These are phyloP conservation scores for Magnolia sinica DNA, from an alignment of 164 flowering plant genomes.

Conservation along the genomic window DNA sequence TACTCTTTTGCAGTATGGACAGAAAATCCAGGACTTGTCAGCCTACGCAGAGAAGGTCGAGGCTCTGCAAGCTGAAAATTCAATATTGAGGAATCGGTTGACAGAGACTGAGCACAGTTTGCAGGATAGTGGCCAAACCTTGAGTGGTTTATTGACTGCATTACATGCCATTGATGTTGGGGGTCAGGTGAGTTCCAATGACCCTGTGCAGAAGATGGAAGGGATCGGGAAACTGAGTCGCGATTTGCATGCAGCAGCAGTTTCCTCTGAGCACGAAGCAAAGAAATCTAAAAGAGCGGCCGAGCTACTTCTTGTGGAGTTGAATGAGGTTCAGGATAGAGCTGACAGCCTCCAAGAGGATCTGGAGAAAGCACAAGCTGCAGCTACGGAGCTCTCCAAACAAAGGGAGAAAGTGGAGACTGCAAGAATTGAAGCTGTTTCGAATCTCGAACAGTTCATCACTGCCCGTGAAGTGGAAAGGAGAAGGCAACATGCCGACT, in stretches of 20 bases:
- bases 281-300: slow-evolving; percentile 81
- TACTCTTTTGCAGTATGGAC: slow-evolving; percentile 47
- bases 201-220: slow-evolving; percentile 62
- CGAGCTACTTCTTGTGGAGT: slow-evolving; percentile 77
- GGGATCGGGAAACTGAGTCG: slow-evolving; percentile 35
- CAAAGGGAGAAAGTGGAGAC: slow-evolving; percentile 57
- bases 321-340: slow-evolving; percentile 96
- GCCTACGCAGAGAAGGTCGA: slow-evolving; percentile 39
- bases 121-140: slow-evolving; percentile 41
- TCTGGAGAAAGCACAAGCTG: slow-evolving; percentile 39
- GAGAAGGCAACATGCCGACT: slow-evolving; percentile 36
- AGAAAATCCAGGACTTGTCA: slow-evolving; percentile 47
- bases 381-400: slow-evolving; percentile 43
- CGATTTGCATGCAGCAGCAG: slow-evolving; percentile 45
- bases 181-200: slow-evolving; percentile 24
- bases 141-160: slow-evolving; percentile 42
- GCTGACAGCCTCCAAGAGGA: slow-evolving; percentile 86
- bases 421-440: slow-evolving; percentile 60
- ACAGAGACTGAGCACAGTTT: slow-evolving; percentile 48
- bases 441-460: slow-evolving; percentile 44
- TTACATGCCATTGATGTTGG: slow-evolving; percentile 48
- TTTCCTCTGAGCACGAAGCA: slow-evolving; percentile 62
- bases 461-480: slow-evolving; percentile 36
- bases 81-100: slow-evolving; percentile 44
- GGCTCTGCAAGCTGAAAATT: slow-evolving; percentile 50